Conservation (phyloP, 768 basidiomycete species). For the Sporobolomyces pararoseus region DNA sequence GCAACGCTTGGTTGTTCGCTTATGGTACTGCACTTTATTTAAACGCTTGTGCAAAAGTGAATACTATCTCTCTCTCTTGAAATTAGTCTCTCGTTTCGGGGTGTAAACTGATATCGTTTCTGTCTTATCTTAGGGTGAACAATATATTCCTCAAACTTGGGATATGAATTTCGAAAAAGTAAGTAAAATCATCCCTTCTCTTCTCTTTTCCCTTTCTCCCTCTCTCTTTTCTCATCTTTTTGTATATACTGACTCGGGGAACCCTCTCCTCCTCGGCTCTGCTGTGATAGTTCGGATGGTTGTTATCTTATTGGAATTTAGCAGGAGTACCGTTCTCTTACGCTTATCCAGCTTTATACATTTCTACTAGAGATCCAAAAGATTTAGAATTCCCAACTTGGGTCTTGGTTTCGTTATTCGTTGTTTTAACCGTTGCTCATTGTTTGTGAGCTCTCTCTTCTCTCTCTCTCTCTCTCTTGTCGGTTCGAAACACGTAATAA, state of each 20-base stretch:
- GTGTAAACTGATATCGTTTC: neutral
- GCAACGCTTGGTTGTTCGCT: slow-evolving; percentile 95
- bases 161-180: slow-evolving; percentile 95
- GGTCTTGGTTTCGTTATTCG: slow-evolving; percentile 67
- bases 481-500: no score
- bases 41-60: slow-evolving; percentile 67
- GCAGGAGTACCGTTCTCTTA: slow-evolving; percentile 94
- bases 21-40: slow-evolving; percentile 93
- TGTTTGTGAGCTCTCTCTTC: slow-evolving; percentile 61
- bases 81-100: neutral
- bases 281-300: slow-evolving; percentile 44
- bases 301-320: slow-evolving; percentile 46
- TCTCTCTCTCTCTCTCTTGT: slow-evolving; percentile 19
- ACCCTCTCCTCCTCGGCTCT: neutral
- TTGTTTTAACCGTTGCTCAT: slow-evolving; percentile 75
- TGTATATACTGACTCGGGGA: no score
- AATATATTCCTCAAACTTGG: slow-evolving; percentile 95
- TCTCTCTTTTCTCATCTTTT: neutral
- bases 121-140: slow-evolving; percentile 52
- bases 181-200: neutral
- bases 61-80: slow-evolving; percentile 10
- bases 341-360: slow-evolving; percentile 94
- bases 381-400: slow-evolving; percentile 79
- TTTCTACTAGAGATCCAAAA: slow-evolving; percentile 87
- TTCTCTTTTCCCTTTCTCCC: no score